These are phyloP conservation scores for Hypholoma sublateritium DNA, from an alignment of 768 basidiomycete species.

Conservation along the genomic window DNA sequence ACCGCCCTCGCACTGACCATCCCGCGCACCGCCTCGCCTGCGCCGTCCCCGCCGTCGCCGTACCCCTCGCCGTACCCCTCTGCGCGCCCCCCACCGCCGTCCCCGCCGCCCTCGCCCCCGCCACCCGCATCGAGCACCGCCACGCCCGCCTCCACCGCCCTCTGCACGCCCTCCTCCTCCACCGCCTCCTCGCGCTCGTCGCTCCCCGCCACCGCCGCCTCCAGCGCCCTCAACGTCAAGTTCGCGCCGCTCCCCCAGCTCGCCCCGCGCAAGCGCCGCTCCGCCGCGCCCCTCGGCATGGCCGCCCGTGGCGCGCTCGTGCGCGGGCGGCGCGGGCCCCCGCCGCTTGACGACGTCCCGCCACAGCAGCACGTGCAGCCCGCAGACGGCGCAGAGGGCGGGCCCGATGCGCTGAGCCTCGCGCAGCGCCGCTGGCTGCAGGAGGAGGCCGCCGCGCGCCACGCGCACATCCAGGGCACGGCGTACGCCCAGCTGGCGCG, in stretches of 20 bases:
- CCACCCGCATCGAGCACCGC: not conserved
- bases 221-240: slow-evolving; percentile 37
- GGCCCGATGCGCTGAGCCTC: slow-evolving; percentile 7
- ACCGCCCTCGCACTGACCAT: not conserved
- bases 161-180: slow-evolving; percentile 1
- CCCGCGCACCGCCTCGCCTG: slow-evolving; percentile 11
- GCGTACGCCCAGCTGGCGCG: slow-evolving; percentile 27
- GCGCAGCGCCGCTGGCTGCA: slow-evolving; percentile 30
- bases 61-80: slow-evolving; percentile 7
- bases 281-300: slow-evolving; percentile 51
- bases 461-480: slow-evolving; percentile 21
- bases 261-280: slow-evolving; percentile 48
- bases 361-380: slow-evolving; percentile 31
- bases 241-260: slow-evolving; percentile 62
- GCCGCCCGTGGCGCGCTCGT: slow-evolving; percentile 47
- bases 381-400: not conserved
- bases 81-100: not conserved
- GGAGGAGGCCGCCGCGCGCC: slow-evolving; percentile 22
- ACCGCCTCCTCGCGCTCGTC: slow-evolving; percentile 17
- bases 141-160: slow-evolving; percentile 9
- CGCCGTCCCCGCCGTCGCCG: slow-evolving; percentile 6
- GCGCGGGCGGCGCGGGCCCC: slow-evolving; percentile 28
- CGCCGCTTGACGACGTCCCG: slow-evolving; percentile 19
- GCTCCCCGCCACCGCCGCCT: slow-evolving; percentile 2
- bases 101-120: not conserved